Evolutionary conservation across 768 basidiomycete genomes (phyloP), one percentile per base, ranked within the genome.

Genomic region (Podaxis carcinomalis): DNA sequence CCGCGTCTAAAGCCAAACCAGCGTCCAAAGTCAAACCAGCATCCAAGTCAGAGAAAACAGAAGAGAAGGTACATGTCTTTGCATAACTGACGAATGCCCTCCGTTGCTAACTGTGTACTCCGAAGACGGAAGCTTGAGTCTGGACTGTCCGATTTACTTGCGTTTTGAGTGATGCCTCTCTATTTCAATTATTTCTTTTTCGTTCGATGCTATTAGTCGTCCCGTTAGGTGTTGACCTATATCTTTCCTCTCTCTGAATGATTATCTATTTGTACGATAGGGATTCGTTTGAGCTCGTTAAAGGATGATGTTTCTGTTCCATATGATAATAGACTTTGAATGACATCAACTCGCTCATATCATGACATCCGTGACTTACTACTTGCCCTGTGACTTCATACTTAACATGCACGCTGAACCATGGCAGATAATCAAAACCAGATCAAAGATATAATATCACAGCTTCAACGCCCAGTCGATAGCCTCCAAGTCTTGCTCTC

Each of bases 401-500:
- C 32, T 32, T 7, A 32, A 7, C 32, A 32, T 32, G 32, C 32
- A 32, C 7, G 21, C 59, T 59, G 49, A 55, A 52, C 44, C n/a
- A 64, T 62, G 61, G 52, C 67, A 50, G 65, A 70, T 27, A 57
- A 63, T 42, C 57, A 57, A 14, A 61, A 65, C 23, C 65, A 71
- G 32, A 67, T 80, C 16, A 73, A 77, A 52, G 74, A 80, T 40
- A 67, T 81, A 14, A 70, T 85, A 58, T 68, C 74, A 53, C 72
- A 74, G 49, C 75, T 88, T 7, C 78, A 80, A 64, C 58, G 69
- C n/a, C 77, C 77, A 58, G 67, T 89, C 46, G 64, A 77, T 11
- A 81, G 87, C 59, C 57, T 86, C 21, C 64, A 77, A 16, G 76
- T 77, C 6, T 75, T 92, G 3, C 77, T 90, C 11, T 62, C 74